A percentile compares a stretch with the other conserved stretches of the same genome.
These are phyloP conservation scores for Colletotrichum incanum DNA, from an alignment of 2,329 filamentous ascomycete species.

Conservation along the genomic window DNA sequence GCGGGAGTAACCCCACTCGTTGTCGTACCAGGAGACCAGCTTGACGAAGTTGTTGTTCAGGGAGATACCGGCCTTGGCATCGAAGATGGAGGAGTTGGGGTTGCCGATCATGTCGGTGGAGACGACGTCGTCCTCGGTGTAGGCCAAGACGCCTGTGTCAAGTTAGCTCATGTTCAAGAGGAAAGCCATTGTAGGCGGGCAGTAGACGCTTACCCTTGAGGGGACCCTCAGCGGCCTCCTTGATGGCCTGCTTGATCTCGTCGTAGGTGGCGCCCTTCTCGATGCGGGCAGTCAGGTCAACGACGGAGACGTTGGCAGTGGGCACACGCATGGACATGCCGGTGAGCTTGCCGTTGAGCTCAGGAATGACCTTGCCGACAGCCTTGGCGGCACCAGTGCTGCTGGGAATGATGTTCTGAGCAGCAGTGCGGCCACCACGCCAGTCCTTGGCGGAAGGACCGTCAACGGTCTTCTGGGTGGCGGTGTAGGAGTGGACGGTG, in stretches of 20 bases:
- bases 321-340: constrained; percentile 99
- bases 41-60: constrained; percentile 99
- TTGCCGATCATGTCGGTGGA: constrained; percentile 95
- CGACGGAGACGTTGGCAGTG: constrained; percentile 98
- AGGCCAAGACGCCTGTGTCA: constrained; percentile 82
- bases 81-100: constrained; percentile 96
- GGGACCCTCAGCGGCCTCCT: constrained; percentile 85
- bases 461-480: constrained; percentile 99
- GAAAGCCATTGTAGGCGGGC: not conserved
- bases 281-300: constrained; percentile 94
- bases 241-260: constrained; percentile 93
- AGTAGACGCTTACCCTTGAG: constrained; percentile 81
- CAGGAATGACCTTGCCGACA: constrained; percentile 99
- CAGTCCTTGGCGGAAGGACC: constrained; percentile 99
- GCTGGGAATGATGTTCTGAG: constrained; percentile 99
- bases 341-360: constrained; percentile 98
- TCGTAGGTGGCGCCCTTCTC: constrained; percentile 93
- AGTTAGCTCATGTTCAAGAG: constrained; percentile 21
- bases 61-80: constrained; percentile 98
- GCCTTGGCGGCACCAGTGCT: constrained; percentile 99
- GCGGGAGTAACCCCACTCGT: constrained; percentile 99
- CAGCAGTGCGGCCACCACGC: constrained; percentile 98
- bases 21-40: constrained; percentile 98
- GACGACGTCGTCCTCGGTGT: constrained; percentile 98
- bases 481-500: constrained; percentile 99